Base-by-base conservation (phyloP, 441 rosid genomes). In the Erodium trifolium region DNA sequence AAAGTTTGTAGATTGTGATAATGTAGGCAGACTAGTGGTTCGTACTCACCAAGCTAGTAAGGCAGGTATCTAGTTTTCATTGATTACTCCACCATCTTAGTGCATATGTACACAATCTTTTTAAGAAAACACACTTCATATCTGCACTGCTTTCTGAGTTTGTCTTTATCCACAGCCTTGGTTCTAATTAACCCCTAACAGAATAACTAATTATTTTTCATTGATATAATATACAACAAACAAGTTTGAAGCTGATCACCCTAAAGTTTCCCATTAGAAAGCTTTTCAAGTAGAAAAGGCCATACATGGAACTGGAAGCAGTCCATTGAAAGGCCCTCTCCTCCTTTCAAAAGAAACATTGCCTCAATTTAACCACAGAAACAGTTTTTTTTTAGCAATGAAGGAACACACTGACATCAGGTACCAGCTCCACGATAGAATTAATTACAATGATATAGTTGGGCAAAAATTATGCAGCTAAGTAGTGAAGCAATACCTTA, bases 401-500 rank as follows among this genome's bases (percentile, higher is more conserved):
- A 34, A 34, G 37, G 37, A 34, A 4, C 37, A 34, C 5, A 4
- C 37, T 34, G 5, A 34, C 37, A 4, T 34, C 37, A 34, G 37
- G 5, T 37, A 37, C 8, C 43, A 37, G 43, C 43, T 37, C 8
- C 43, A 37, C 43, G 5, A 34, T 34, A 34, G 0, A 23, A 23
- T 23, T 34, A 34, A 34, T 3, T 34, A 34, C 37, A 5, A 37
- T 37, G 43, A 37, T 9, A 37, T 37, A 37, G 43, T 6, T 37
- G 43, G 9, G 43, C 8, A 37, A 37, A 37, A 37, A 0, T 5
- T 37, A 5, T 37, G 51, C 51, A 45, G 10, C 51, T 45, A 45
- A 0, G 51, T 45, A 45, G 51, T 45, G 51, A 45, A 45, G 51
- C 53, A 71, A 68, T 79, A 93, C 97, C 98, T 93, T 89, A 69